Evolutionary conservation across 257 asterid species (phyloP).

Genomic region (Nicotiana obtusifolia): DNA sequence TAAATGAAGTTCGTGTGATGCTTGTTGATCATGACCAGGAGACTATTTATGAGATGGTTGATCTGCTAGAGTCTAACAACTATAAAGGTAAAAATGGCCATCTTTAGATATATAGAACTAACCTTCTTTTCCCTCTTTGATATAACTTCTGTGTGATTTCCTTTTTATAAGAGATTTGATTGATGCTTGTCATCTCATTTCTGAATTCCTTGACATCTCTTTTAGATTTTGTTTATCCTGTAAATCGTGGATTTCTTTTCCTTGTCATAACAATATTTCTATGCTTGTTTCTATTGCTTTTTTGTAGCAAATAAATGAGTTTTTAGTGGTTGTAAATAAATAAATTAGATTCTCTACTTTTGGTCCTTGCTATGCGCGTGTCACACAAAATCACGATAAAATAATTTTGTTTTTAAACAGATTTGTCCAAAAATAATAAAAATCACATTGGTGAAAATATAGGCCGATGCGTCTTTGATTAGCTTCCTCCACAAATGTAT

Average conservation of each 20-base stretch:
- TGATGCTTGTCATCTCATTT: background rate
- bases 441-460: too few relatives aligned
- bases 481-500: background rate
- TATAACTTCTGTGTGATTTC: background rate
- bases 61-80: background rate
- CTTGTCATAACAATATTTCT: background rate
- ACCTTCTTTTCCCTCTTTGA: background rate
- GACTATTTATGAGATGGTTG: background rate
- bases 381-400: too few relatives aligned
- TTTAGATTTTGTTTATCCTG: background rate
- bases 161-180: background rate
- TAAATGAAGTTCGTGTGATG: background rate
- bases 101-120: background rate
- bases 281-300: background rate
- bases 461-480: too few relatives aligned
- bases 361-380: too few relatives aligned
- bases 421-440: too few relatives aligned
- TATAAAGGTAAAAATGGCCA: background rate
- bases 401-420: too few relatives aligned
- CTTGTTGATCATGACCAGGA: background rate
- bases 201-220: background rate
- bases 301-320: background rate
- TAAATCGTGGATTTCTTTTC: background rate
- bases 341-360: too few relatives aligned
- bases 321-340: background rate